Percentiles rank a stretch among this genome's conserved stretches.
Conservation (phyloP, 441 rosid species). For the Syzygium malaccense region DNA sequence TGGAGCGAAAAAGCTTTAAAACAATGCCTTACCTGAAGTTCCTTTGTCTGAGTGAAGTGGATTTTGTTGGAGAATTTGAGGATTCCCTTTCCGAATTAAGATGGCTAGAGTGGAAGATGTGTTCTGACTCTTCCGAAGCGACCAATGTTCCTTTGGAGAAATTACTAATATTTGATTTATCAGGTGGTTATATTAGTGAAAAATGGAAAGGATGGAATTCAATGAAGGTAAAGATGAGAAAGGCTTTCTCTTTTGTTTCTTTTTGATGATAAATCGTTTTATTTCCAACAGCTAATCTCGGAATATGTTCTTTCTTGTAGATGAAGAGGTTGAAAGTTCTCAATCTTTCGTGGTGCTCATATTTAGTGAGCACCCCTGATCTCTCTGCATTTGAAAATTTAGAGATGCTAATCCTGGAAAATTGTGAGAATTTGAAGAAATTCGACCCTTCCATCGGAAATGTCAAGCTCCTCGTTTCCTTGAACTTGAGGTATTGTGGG, state of each 20-base stretch:
- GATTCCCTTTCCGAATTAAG: not conserved
- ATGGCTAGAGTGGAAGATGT: not conserved
- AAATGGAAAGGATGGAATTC: accelerated
- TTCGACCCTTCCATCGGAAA: accelerated
- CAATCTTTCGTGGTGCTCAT: accelerated
- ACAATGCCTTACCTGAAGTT: not conserved
- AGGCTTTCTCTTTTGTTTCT: not conserved
- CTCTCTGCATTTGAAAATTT: not conserved
- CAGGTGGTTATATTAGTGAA: accelerated
- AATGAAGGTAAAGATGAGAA: not conserved
- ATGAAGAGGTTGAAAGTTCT: not conserved
- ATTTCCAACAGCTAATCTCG: not conserved
- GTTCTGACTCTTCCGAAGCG: accelerated
- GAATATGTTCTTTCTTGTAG: not conserved
- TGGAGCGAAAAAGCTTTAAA: accelerated
- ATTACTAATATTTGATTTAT: not conserved
- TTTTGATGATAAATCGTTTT: not conserved
- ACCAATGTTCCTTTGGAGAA: accelerated
- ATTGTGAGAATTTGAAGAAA: accelerated
- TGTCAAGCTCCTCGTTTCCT: accelerated
- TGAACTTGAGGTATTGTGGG: not conserved
- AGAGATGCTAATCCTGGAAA: accelerated
- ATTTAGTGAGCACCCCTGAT: not conserved
- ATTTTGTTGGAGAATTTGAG: accelerated
- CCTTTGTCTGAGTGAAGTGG: not conserved